These are phyloP conservation scores for Bacidia gigantensis DNA, from an alignment of 495 filamentous ascomycete species.

Conservation along the genomic window DNA sequence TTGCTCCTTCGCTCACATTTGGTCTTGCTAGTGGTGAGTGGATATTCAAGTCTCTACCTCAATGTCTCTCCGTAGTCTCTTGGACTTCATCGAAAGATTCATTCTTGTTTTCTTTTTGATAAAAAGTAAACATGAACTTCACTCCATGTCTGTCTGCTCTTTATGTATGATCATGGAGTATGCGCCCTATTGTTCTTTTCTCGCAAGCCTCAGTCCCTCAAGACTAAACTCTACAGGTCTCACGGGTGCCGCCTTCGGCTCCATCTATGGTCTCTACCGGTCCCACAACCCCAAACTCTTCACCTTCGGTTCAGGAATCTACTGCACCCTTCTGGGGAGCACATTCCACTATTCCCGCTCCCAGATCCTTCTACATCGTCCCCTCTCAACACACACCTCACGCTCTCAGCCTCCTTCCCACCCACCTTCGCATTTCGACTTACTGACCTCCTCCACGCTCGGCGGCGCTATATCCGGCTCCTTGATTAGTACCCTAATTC, in stretches of 20 bases:
- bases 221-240: background rate
- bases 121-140: too few relatives aligned
- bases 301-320: slow-evolving; percentile 54
- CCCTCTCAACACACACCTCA: background rate
- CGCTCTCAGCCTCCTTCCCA: slow-evolving; percentile 26
- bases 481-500: slow-evolving; percentile 41
- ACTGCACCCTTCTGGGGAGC: slow-evolving; percentile 66
- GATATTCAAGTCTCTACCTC: too few relatives aligned
- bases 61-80: too few relatives aligned
- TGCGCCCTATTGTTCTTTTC: too few relatives aligned
- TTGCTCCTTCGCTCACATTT: slow-evolving; percentile 17
- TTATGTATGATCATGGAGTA: too few relatives aligned
- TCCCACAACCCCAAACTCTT: slow-evolving; percentile 51
- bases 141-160: too few relatives aligned
- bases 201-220: background rate
- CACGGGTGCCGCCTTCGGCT: slow-evolving; percentile 55
- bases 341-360: slow-evolving; percentile 50
- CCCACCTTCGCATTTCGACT: slow-evolving; percentile 25
- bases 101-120: too few relatives aligned
- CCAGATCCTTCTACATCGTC: background rate
- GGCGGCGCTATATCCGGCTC: slow-evolving; percentile 60
- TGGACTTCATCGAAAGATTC: too few relatives aligned
- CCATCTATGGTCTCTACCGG: slow-evolving; percentile 51
- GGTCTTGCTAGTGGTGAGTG: slow-evolving; percentile 18
- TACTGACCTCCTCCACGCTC: slow-evolving; percentile 46